Evolutionary conservation across 352 stramenopile genomes (phyloP).

Genomic region (Aphanomyces invadans): DNA sequence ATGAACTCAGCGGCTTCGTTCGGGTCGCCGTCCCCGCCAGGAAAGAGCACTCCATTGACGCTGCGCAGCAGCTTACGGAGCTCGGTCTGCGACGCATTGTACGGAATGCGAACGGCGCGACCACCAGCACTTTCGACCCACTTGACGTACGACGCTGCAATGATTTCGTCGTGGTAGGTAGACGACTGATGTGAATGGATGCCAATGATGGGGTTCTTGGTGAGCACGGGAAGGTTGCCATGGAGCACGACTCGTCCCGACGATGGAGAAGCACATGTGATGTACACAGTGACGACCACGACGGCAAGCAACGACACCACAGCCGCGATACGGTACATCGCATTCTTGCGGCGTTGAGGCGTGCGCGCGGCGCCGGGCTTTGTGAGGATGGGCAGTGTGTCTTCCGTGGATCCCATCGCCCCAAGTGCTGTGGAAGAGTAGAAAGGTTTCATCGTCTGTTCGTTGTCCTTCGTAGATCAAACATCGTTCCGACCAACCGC

Average conservation of each 20-base stretch:
- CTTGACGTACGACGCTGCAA: conserved; percentile 74
- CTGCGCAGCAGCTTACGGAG: conserved; percentile 47
- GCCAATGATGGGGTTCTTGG: not conserved
- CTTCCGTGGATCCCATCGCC: not conserved
- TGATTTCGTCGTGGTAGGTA: conserved; percentile 49
- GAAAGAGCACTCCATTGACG: conserved; percentile 64
- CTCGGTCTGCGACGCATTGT: conserved; percentile 52
- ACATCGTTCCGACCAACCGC: not conserved
- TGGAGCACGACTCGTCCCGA: not conserved
- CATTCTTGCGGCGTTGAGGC: not conserved
- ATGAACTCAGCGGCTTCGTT: conserved; percentile 53
- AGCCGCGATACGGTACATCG: not conserved
- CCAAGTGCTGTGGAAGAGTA: not conserved
- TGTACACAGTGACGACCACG: not conserved
- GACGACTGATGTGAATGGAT: conserved; percentile 1
- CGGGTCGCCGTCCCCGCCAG: conserved; percentile 43
- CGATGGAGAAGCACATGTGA: not conserved
- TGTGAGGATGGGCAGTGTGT: not conserved
- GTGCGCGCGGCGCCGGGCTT: not conserved
- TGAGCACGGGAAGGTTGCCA: not conserved
- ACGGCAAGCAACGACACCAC: not conserved
- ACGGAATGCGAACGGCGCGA: conserved; percentile 64
- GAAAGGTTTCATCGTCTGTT: not conserved
- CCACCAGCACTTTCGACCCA: conserved; percentile 69
- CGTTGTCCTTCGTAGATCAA: not conserved